Conservation (phyloP, 78 protist genomes). For the Polysphondylium violaceum region DNA sequence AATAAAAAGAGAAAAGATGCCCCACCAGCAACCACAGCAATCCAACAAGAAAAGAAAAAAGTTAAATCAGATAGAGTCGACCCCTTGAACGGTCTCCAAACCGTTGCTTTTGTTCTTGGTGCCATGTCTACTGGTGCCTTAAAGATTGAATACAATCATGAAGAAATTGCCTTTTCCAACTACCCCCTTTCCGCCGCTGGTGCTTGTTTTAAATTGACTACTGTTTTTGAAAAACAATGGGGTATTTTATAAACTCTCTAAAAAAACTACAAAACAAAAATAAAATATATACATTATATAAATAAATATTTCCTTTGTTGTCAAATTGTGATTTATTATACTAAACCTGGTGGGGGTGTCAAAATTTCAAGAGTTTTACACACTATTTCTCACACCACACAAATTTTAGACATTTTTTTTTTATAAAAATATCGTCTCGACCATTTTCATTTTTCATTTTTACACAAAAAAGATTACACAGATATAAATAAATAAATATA, state of each 20-base stretch:
- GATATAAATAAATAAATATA: no score
- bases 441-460: neutral
- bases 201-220: conserved; percentile 85
- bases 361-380: no score
- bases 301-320: neutral
- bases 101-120: conserved; percentile 90
- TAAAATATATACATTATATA: neutral
- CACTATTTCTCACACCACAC: no score
- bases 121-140: conserved; percentile 93
- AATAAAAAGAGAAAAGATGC: conserved; percentile 38
- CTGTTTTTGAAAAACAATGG: conserved; percentile 92
- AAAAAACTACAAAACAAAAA: neutral
- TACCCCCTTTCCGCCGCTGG: conserved; percentile 93
- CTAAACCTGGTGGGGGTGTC: no score
- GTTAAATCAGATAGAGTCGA: no score
- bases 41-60: neutral
- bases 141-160: conserved; percentile 85
- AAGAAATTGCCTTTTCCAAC: conserved; percentile 84
- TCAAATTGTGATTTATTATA: no score
- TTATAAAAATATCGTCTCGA: neutral
- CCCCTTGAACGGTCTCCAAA: conserved; percentile 54
- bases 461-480: neutral
- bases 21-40: neutral
- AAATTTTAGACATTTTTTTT: no score
- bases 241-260: conserved; percentile 81